Conservation (phyloP, 352 stramenopile genomes). For the Phytophthora chlamydospora region DNA sequence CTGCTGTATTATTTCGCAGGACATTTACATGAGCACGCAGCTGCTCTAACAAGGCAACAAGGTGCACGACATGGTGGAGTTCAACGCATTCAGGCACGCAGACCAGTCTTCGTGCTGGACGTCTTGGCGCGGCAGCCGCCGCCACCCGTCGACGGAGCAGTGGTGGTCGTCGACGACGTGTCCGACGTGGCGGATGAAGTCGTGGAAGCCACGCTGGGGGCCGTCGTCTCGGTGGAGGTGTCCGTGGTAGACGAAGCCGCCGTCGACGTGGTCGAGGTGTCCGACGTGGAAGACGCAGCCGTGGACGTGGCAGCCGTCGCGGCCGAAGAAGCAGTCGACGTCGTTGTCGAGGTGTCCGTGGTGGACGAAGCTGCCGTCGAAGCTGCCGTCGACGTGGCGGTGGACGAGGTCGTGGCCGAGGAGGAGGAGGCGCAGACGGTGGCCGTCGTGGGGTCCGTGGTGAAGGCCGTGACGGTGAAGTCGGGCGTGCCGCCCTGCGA, state of each 20-base stretch:
- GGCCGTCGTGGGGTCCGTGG: conserved; percentile 15
- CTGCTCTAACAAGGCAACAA: not conserved
- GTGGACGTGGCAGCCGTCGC: not conserved
- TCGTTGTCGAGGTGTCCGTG: not conserved
- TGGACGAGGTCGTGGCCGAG: conserved; percentile 2
- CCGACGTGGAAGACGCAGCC: not conserved
- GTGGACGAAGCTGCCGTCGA: conserved; percentile 1
- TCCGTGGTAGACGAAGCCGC: conserved; percentile 1
- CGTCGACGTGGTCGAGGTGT: not conserved
- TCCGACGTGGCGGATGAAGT: conserved; percentile 6
- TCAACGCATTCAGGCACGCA: conserved; percentile 7
- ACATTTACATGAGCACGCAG: conserved; percentile 1
- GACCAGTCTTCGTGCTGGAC: conserved; percentile 1
- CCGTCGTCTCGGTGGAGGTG: not conserved
- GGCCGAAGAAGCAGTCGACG: not conserved
- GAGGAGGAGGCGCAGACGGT: conserved; percentile 17
- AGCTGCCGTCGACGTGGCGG: not conserved
- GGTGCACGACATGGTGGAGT: not conserved
- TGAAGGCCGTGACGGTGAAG: conserved; percentile 37
- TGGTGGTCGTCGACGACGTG: not conserved
- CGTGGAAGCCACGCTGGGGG: not conserved
- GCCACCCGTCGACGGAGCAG: conserved; percentile 6
- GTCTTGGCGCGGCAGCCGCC: conserved; percentile 20
- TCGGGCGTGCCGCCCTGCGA: conserved; percentile 29
- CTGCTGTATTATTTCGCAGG: conserved; percentile 9